Conservation (phyloP, 2,329 filamentous ascomycete species). For the Macrophomina phaseolina region DNA sequence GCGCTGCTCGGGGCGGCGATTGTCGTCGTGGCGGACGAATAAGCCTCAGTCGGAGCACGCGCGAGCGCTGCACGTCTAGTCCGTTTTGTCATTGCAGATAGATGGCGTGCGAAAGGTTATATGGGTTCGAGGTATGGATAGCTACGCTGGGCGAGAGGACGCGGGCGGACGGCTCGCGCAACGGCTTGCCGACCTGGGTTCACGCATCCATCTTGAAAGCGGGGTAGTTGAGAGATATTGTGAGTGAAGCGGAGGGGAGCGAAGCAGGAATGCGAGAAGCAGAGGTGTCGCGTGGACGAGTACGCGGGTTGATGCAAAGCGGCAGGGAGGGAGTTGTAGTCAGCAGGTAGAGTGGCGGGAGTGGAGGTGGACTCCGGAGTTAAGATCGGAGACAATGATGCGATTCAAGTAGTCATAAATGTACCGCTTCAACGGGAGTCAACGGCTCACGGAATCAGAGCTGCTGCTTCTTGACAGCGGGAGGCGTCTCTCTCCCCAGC, state of each 20-base stretch:
- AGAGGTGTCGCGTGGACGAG: slow-evolving; percentile 10
- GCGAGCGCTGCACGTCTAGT: neutral
- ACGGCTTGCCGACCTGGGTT: slow-evolving; percentile 30
- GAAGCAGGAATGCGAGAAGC: neutral
- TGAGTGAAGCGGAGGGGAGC: neutral
- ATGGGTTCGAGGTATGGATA: slow-evolving; percentile 7
- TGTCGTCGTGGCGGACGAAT: slow-evolving; percentile 10
- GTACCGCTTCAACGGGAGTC: slow-evolving; percentile 42
- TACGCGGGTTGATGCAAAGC: slow-evolving; percentile 10
- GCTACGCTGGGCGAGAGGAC: slow-evolving; percentile 37
- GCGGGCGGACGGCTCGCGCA: slow-evolving; percentile 38
- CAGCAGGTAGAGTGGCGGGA: slow-evolving; percentile 13
- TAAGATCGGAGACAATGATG: neutral
- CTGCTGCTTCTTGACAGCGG: slow-evolving; percentile 42
- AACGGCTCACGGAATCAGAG: slow-evolving; percentile 33
- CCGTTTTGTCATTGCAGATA: neutral
- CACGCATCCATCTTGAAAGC: slow-evolving; percentile 50
- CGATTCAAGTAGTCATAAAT: slow-evolving; percentile 9
- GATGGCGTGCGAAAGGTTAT: slow-evolving; percentile 29
- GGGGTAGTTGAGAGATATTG: neutral
- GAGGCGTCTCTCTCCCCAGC: slow-evolving; percentile 55
- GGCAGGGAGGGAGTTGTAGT: slow-evolving; percentile 14
- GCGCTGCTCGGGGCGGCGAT: neutral
- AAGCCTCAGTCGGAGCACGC: slow-evolving; percentile 3
- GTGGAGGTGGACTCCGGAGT: neutral